phyloP scores from a whole-genome alignment of 2,329 filamentous ascomycete genomes.

The Sporothrix dimorphospora region DNA sequence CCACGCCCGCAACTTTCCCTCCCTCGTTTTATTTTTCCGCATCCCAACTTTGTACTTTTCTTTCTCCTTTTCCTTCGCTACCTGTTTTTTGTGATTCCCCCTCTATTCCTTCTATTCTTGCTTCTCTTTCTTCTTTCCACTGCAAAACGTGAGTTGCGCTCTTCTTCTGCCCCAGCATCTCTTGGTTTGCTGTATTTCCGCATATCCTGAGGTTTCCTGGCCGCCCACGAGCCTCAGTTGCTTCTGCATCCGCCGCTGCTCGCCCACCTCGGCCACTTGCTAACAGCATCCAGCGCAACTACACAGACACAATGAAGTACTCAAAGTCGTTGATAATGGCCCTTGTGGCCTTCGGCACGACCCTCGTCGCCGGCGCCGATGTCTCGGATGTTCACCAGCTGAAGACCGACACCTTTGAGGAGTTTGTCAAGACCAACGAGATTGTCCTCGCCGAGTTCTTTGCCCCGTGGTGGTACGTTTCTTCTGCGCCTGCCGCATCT shows the following conservation, averaged over 20 bases:
- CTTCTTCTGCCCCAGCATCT: neutral
- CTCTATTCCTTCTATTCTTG: neutral
- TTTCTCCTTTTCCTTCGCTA: neutral
- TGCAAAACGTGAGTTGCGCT: slow-evolving; percentile 13
- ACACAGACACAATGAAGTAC: slow-evolving; percentile 47
- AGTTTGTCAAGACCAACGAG: slow-evolving; percentile 82
- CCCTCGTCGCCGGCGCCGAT: slow-evolving; percentile 59
- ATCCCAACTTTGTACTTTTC: slow-evolving; percentile 14
- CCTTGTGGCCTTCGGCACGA: slow-evolving; percentile 50
- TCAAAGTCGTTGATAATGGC: slow-evolving; percentile 44
- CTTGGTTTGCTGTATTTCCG: neutral
- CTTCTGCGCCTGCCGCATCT: neutral
- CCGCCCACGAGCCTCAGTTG: neutral
- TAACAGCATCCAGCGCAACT: neutral
- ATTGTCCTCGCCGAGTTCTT: slow-evolving; percentile 85
- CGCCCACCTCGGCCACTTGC: neutral
- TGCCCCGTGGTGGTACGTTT: slow-evolving; percentile 56
- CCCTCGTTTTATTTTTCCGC: neutral
- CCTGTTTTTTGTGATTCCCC: neutral
- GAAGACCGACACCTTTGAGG: slow-evolving; percentile 82
- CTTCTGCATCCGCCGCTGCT: neutral
- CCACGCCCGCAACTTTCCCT: slow-evolving; percentile 11
- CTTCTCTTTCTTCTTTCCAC: neutral
- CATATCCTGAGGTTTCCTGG: neutral
- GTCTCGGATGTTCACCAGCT: slow-evolving; percentile 83